These are phyloP conservation scores for Diaporthe batatas DNA, from an alignment of 2,329 filamentous ascomycete species.

Conservation along the genomic window DNA sequence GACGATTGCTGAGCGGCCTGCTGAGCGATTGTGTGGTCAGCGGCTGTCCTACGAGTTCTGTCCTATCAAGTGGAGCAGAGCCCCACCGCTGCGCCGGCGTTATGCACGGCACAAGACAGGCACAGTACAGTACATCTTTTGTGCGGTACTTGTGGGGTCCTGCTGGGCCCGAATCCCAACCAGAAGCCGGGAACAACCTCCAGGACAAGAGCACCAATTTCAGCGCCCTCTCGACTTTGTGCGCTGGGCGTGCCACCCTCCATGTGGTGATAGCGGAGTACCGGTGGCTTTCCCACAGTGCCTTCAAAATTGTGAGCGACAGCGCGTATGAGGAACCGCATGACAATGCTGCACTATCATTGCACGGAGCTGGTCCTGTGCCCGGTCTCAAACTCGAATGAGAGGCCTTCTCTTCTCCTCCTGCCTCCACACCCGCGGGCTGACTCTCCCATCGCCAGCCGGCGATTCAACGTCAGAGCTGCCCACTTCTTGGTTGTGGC, in stretches of 20 bases:
- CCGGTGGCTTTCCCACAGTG: conserved; percentile 29
- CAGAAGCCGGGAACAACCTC: conserved; percentile 33
- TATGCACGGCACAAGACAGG: conserved; percentile 42
- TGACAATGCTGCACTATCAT: conserved; percentile 41
- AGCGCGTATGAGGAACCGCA: conserved; percentile 39
- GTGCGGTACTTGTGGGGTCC: conserved; percentile 34
- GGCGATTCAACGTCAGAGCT: conserved; percentile 26
- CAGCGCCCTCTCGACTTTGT: conserved; percentile 37
- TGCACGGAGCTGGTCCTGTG: conserved; percentile 34
- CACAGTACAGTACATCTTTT: conserved; percentile 30
- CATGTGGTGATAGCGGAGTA: conserved; percentile 26
- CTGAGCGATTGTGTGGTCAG: conserved; percentile 44
- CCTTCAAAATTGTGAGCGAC: conserved; percentile 44
- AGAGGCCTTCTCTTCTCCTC: conserved; percentile 34
- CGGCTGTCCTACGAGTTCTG: conserved; percentile 38
- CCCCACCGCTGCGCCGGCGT: conserved; percentile 40
- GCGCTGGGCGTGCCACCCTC: conserved; percentile 37
- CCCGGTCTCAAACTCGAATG: conserved; percentile 38
- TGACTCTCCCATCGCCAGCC: conserved; percentile 23
- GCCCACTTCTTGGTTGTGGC: neutral
- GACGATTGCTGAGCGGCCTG: conserved; percentile 35
- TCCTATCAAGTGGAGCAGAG: conserved; percentile 43
- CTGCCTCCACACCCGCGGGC: conserved; percentile 28
- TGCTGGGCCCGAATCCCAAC: conserved; percentile 36
- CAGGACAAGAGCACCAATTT: conserved; percentile 31